Conservation (phyloP, 148 eudicot genomes). For the Camellia sinensis region DNA sequence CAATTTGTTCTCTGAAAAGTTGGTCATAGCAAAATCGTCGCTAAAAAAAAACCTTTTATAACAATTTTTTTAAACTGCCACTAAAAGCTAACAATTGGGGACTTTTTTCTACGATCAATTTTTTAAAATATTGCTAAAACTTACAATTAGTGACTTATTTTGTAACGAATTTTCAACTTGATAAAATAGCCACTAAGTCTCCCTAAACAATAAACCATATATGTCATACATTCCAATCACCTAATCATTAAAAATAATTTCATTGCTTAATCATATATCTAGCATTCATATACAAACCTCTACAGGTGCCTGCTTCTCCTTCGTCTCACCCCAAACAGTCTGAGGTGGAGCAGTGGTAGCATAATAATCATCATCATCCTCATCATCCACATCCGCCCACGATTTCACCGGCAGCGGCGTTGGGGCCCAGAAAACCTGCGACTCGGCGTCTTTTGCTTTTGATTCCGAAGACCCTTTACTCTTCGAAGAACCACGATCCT, state of each 20-base stretch:
- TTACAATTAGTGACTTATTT: no score
- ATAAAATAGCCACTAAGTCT: no score
- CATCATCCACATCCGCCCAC: constrained; percentile 97
- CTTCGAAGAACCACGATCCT: constrained; percentile 36
- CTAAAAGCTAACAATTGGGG: no score
- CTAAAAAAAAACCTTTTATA: no score
- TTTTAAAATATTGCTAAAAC: no score
- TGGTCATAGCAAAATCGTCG: no score
- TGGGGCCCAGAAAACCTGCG: constrained; percentile 64
- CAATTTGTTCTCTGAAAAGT: no score
- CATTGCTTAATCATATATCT: background rate
- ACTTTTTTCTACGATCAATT: no score
- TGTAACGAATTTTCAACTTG: no score
- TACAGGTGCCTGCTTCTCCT: background rate
- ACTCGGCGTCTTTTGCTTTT: constrained; percentile 26
- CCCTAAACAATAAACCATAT: background rate
- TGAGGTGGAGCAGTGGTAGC: constrained; percentile 78
- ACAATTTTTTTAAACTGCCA: no score
- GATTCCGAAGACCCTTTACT: constrained; percentile 46
- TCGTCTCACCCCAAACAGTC: constrained; percentile 48
- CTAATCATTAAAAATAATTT: no score
- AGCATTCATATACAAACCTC: constrained; percentile 13
- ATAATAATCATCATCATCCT: constrained; percentile 87
- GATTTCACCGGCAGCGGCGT: constrained; percentile 62
- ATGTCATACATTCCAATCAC: background rate